phyloP scores from a whole-genome alignment of 1,284 basidiomycete species.

The Grifola frondosa region DNA sequence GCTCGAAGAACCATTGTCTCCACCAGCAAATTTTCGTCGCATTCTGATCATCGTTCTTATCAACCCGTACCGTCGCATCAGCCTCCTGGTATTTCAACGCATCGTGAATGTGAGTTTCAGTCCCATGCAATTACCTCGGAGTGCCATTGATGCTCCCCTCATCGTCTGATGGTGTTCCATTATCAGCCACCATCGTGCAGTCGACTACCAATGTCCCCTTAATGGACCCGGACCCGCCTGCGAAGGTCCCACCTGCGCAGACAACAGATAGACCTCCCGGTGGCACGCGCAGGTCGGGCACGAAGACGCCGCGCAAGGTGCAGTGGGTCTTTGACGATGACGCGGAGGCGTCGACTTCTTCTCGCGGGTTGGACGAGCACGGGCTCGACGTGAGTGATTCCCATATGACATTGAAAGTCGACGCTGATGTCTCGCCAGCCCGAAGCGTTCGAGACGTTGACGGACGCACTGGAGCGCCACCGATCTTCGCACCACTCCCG shows the following conservation, averaged over 20 bases:
- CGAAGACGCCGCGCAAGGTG: slow-evolving; percentile 47
- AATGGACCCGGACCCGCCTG: slow-evolving; percentile 17
- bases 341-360: slow-evolving; percentile 7
- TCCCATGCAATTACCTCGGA: slow-evolving; percentile 2
- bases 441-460: slow-evolving; percentile 49
- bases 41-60: slow-evolving; percentile 12
- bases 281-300: slow-evolving; percentile 33
- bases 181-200: slow-evolving; percentile 23
- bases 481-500: slow-evolving; percentile 14
- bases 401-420: slow-evolving; percentile 1
- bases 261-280: slow-evolving; percentile 20
- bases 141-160: slow-evolving; percentile 12
- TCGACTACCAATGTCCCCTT: slow-evolving; percentile 14
- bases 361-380: slow-evolving; percentile 43
- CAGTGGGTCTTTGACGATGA: slow-evolving; percentile 44
- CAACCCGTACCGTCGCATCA: slow-evolving; percentile 1
- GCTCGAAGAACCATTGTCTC: slow-evolving; percentile 5
- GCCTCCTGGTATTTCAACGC: slow-evolving; percentile 10
- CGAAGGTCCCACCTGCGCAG: slow-evolving; percentile 8
- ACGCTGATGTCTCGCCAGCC: slow-evolving; percentile 36
- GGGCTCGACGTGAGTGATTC: slow-evolving; percentile 44
- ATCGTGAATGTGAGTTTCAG: neutral
- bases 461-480: slow-evolving; percentile 42
- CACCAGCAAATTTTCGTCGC: slow-evolving; percentile 11
- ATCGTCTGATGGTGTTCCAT: slow-evolving; percentile 20